Evolutionary conservation across 495 filamentous ascomycete genomes (phyloP), one percentile per base, ranked within the genome.

Genomic region (Apiosordaria backusii): DNA sequence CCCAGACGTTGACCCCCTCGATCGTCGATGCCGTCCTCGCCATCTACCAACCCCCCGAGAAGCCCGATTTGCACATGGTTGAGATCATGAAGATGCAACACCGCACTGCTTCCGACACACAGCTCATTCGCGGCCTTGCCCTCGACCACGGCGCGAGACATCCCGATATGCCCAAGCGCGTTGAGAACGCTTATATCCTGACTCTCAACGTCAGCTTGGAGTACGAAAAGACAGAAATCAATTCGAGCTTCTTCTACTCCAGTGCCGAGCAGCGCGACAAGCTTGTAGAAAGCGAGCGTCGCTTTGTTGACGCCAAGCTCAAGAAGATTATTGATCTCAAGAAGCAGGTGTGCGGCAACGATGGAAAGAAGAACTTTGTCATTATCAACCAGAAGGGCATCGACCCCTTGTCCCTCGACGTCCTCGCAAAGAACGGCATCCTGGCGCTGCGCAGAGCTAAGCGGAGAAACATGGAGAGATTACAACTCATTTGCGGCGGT

Each of bases 51-150:
- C 78, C 92, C 26, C 91, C 92, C 27, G 88, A 87, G 68, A 98
- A 97, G 81, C 95, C 95, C 57, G 95, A 99, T 77, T 79, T 99
- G 67, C 94, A 98, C 80, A 99, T 99, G 95, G 84, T 99, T 68
- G 95, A 99, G 79, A 97, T 99, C 70, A 98, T 98, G 96, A 97
- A 96, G 75, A 99, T 99, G 95, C 95, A 98, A 77, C 95, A 99
- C 81, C 92, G 94, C 64, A 91, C 90, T 50, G 94, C 95, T 57
- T 90, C 95, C 13, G 95, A 99, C 77, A 99, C 95, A 25, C 92
- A 96, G 72, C 87, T 99, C 53, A 97, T 99, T 74, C 87, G 89
- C 67, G 95, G 95, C 62, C 84, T 99, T 35, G 95, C 92, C 6
- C 81, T 99, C 65, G 95, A 99, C 67, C 95, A 99, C 77, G 95